Evolutionary conservation across 768 basidiomycete genomes (phyloP).

Genomic region (Asterophora parasitica): DNA sequence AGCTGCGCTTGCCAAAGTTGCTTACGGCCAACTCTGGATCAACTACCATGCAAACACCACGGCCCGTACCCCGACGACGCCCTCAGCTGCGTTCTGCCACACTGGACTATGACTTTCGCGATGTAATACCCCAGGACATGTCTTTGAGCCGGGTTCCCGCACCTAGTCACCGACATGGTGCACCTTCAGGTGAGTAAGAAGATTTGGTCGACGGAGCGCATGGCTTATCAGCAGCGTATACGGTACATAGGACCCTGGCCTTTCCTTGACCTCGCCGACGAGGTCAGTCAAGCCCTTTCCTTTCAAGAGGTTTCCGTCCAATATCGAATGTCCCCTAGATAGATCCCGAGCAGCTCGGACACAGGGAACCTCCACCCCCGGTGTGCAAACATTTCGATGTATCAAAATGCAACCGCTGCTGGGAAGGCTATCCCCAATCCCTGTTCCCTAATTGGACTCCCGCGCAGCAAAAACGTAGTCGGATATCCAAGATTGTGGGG

Average conservation of each 20-base stretch:
- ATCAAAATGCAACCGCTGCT: slow-evolving; percentile 22
- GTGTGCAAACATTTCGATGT: slow-evolving; percentile 22
- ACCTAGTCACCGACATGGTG: slow-evolving; percentile 34
- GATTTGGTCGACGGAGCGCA: slow-evolving; percentile 2
- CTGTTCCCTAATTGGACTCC: slow-evolving; percentile 54
- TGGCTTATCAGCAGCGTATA: neutral
- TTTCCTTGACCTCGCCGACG: slow-evolving; percentile 30
- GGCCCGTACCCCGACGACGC: neutral
- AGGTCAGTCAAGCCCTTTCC: slow-evolving; percentile 13
- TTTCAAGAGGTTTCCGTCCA: neutral
- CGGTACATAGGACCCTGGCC: slow-evolving; percentile 31
- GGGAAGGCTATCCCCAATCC: slow-evolving; percentile 44
- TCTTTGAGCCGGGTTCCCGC: slow-evolving; percentile 25
- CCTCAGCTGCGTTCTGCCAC: slow-evolving; percentile 6
- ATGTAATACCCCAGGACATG: slow-evolving; percentile 10
- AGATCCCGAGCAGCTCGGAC: slow-evolving; percentile 22
- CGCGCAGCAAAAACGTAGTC: slow-evolving; percentile 36
- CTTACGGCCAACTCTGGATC: neutral
- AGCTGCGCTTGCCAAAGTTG: neutral
- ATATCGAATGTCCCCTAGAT: slow-evolving; percentile 15
- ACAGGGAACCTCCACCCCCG: slow-evolving; percentile 9
- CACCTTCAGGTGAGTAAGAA: slow-evolving; percentile 34
- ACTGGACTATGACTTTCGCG: slow-evolving; percentile 8
- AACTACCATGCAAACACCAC: neutral
- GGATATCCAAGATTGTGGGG: slow-evolving; percentile 27